Conservation (phyloP, 257 asterid species). For the Solanum paucissectum region DNA sequence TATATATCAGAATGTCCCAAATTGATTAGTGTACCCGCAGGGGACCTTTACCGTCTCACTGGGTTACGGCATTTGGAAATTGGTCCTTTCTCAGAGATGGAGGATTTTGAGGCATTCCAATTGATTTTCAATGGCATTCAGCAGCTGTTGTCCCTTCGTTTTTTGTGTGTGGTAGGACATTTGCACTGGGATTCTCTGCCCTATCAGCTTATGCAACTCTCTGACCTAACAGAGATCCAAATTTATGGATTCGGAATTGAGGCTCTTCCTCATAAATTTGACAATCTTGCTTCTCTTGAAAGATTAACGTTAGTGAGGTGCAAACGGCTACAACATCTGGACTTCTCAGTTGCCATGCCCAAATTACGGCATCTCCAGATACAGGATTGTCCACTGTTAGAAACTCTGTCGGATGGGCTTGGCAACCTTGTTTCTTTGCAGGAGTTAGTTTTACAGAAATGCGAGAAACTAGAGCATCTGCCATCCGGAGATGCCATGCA, state of each 20-base stretch:
- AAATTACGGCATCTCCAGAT: neutral
- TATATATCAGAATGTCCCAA: neutral
- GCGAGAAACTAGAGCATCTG: neutral
- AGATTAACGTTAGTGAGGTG: rapidly evolving
- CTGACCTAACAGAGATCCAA: neutral
- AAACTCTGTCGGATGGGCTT: neutral
- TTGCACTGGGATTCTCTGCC: constrained; percentile 7
- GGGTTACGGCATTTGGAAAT: no score
- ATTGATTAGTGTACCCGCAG: neutral
- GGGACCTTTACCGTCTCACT: no score
- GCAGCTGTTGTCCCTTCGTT: neutral
- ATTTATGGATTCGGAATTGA: neutral
- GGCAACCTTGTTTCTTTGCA: neutral
- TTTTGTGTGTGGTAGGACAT: no score
- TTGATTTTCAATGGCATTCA: neutral
- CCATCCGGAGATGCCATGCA: neutral
- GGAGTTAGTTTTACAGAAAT: rapidly evolving
- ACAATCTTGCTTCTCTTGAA: constrained; percentile 8
- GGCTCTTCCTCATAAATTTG: constrained; percentile 14
- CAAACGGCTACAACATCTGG: neutral
- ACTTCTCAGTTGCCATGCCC: neutral
- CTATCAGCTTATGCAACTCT: constrained; percentile 2
- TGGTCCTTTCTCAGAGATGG: neutral
- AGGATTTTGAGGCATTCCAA: neutral
- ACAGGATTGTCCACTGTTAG: neutral